phyloP scores from a whole-genome alignment of 2,329 filamentous ascomycete genomes.

The Cytospora paraplurivora region DNA sequence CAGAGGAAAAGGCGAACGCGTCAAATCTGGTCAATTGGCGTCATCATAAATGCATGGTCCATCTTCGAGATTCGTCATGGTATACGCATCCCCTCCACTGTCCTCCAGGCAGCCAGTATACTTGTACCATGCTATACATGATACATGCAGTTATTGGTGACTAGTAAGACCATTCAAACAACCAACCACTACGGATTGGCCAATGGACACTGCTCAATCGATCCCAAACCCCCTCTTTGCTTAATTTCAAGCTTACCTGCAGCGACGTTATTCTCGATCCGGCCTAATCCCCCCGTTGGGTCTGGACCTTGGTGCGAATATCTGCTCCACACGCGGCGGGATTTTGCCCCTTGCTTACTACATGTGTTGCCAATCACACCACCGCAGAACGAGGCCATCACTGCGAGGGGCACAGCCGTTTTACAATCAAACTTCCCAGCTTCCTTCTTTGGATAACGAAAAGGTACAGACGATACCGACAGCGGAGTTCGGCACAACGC shows the following conservation, averaged over 20 bases:
- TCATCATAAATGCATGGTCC: background rate
- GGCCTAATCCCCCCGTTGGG: constrained; percentile 7
- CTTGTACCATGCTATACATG: background rate
- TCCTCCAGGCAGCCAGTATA: background rate
- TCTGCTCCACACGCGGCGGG: constrained; percentile 18
- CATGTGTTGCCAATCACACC: background rate
- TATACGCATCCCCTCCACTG: constrained; percentile 6
- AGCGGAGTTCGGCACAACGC: constrained; percentile 13
- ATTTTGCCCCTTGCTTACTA: constrained; percentile 28
- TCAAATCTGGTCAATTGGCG: constrained; percentile 1
- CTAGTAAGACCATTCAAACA: background rate
- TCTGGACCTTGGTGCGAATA: background rate
- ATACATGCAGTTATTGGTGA: constrained; percentile 3
- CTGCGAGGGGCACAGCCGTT: background rate
- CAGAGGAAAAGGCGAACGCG: background rate
- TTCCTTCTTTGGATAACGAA: constrained; percentile 8
- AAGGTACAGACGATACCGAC: constrained; percentile 10
- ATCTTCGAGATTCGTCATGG: constrained; percentile 20
- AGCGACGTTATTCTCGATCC: constrained; percentile 21
- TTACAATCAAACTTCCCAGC: background rate
- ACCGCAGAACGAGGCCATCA: background rate
- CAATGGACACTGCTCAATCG: constrained; percentile 4
- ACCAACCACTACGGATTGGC: constrained; percentile 7
- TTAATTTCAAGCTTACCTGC: constrained; percentile 25
- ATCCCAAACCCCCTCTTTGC: constrained; percentile 6